Evolutionary conservation across 805 yeast genomes (phyloP), one percentile per base, ranked within the genome.

Genomic region (Hanseniaspora singularis): DNA sequence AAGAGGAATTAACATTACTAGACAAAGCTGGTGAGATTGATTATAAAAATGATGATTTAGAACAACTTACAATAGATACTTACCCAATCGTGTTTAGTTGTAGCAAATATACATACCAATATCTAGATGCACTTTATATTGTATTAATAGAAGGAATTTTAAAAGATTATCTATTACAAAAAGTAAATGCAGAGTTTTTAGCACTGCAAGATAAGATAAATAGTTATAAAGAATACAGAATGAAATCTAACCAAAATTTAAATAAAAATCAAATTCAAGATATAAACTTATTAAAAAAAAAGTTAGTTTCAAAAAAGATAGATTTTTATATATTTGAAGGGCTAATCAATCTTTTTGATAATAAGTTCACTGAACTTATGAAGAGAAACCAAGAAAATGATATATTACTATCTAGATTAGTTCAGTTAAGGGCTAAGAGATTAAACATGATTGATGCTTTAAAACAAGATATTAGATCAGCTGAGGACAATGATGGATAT

Each of bases 101-200:
- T 23, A 37, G 38, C 34, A 44, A 44, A 24, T 44, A 37, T 34
- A 44, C 48, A 3, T 44, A 44, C 16, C 33, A 44, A n/a, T 44
- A 44, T 31, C 22, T 44, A 3, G 48, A 44, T 31, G 48, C 48
- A 4, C 11, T 44, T 11, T 44, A 44, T 16, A 27, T 31, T 3
- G 48, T 44, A 3, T 16, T 44, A 7, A 39, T 44, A 3, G 48
- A 44, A 24, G 48, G 48, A 3, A 44, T 44, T 12, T 20, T 44
- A 20, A 24, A 32, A 24, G 48, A 44, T 12, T 33, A 44, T 18
- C n/a, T 44, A n/a, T 15, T 44, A 20, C 39, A 44, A 26, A 39
- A 30, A 18, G 41, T 44, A 2, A 39, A 36, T 14, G 48, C 33
- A 22, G 48, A 44, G 15, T 44, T 44, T 24, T 20, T 44, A 6